Conservation (phyloP, 2,329 filamentous ascomycete species). For the Tolypocladium sp. region DNA sequence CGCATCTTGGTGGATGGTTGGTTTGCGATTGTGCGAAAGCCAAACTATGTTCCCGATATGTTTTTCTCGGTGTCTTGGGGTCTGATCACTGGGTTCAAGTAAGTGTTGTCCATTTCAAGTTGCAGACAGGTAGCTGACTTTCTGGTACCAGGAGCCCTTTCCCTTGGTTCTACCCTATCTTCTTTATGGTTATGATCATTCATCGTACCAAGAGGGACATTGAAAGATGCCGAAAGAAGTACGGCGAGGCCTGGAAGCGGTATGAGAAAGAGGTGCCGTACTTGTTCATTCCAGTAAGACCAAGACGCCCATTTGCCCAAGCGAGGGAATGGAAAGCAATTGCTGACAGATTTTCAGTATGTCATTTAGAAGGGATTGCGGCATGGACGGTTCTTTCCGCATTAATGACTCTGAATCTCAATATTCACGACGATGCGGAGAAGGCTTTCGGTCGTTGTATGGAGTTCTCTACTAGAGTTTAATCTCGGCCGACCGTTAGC, state of each 20-base stretch:
- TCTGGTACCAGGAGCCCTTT: slow-evolving; percentile 51
- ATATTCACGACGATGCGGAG: no score
- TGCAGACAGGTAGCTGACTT: neutral
- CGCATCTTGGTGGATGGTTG: slow-evolving; percentile 76
- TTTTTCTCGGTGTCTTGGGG: slow-evolving; percentile 40
- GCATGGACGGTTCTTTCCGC: no score
- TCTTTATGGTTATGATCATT: slow-evolving; percentile 72
- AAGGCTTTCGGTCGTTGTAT: no score
- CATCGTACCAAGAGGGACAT: slow-evolving; percentile 72
- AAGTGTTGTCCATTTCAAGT: slow-evolving; percentile 1
- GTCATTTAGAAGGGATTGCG: no score
- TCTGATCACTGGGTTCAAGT: slow-evolving; percentile 37
- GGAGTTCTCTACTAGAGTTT: no score
- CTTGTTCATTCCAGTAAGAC: slow-evolving; percentile 62
- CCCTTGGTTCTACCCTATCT: slow-evolving; percentile 82
- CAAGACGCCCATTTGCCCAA: slow-evolving; percentile 1
- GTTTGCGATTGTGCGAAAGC: slow-evolving; percentile 63
- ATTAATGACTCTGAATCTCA: no score
- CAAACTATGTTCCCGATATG: slow-evolving; percentile 37
- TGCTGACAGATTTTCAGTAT: no score
- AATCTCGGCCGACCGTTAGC: no score
- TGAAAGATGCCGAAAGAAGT: slow-evolving; percentile 65
- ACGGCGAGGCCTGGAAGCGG: slow-evolving; percentile 70
- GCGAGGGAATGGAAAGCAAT: neutral
- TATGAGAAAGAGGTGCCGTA: slow-evolving; percentile 72